Evolutionary conservation across 768 basidiomycete genomes (phyloP).

Genomic region (Phanerochaete carnosa): DNA sequence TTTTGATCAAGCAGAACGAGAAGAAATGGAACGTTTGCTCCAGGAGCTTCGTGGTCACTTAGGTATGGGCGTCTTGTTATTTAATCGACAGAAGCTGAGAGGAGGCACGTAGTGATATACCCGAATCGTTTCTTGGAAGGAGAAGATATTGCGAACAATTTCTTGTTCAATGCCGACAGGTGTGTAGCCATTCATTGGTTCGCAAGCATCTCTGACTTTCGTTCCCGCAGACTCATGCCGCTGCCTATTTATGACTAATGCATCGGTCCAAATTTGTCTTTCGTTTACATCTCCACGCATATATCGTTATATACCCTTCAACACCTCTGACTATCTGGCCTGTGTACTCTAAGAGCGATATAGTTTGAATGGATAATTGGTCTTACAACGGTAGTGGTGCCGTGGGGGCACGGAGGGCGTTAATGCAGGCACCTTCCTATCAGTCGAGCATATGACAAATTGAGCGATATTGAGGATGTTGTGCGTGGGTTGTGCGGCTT

Average conservation of each 20-base stretch:
- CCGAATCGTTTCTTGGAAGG: conserved; percentile 86
- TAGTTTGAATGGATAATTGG: background rate
- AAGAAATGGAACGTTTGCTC: conserved; percentile 86
- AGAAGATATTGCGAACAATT: conserved; percentile 91
- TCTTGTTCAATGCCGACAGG: conserved; percentile 88
- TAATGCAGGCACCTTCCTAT: too few relatives aligned
- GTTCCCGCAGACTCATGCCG: conserved; percentile 52
- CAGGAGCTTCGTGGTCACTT: conserved; percentile 80
- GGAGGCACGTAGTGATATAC: conserved; percentile 58
- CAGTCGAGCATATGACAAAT: too few relatives aligned
- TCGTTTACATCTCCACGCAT: background rate
- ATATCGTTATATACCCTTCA: background rate
- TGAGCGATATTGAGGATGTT: too few relatives aligned
- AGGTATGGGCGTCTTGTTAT: conserved; percentile 44
- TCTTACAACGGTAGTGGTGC: background rate
- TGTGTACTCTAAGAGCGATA: background rate
- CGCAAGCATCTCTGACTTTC: conserved; percentile 7
- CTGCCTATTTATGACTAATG: conserved; percentile 67
- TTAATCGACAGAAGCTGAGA: background rate
- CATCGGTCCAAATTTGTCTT: background rate
- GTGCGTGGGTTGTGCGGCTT: too few relatives aligned
- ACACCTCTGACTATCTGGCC: background rate
- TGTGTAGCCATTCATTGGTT: conserved; percentile 26
- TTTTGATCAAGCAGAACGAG: conserved; percentile 79
- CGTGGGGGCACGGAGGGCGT: too few relatives aligned